phyloP scores from a whole-genome alignment of 192 early-diverging fungal genomes.

The Ambispora gerdemannii region DNA sequence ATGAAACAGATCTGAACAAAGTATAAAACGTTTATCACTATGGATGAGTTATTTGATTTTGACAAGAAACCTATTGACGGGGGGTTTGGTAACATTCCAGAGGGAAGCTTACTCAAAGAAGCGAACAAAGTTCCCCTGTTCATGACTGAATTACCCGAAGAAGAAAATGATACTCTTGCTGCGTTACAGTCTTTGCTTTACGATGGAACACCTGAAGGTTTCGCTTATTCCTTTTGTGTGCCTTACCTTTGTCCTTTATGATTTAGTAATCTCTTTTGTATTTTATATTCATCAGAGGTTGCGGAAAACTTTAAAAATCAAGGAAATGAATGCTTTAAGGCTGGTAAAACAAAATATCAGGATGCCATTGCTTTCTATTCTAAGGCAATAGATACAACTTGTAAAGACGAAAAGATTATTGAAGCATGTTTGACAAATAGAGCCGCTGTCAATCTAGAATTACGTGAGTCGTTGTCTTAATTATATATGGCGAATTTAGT shows the following conservation, averaged over 20 bases:
- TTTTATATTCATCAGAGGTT: conserved; percentile 45
- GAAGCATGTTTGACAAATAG: conserved; percentile 82
- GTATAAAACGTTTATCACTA: too few species aligned
- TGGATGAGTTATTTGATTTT: neutral
- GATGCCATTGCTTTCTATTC: conserved; percentile 87
- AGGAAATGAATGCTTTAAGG: conserved; percentile 90
- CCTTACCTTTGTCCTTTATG: neutral
- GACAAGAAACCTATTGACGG: neutral
- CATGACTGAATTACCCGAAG: conserved; percentile 77
- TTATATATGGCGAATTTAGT: too few species aligned
- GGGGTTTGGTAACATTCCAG: neutral
- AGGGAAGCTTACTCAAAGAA: conserved; percentile 49
- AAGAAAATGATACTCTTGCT: conserved; percentile 68
- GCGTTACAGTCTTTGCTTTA: conserved; percentile 83
- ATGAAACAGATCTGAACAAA: too few species aligned
- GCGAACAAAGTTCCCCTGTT: conserved; percentile 88
- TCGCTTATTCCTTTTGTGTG: neutral
- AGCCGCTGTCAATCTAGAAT: conserved; percentile 87
- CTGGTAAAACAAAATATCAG: conserved; percentile 58
- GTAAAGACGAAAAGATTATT: conserved; percentile 71
- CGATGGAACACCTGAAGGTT: conserved; percentile 92
- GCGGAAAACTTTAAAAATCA: conserved; percentile 93
- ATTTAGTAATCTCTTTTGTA: neutral
- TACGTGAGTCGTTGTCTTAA: conserved; percentile 58
- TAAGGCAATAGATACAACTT: conserved; percentile 72